A percentile compares a stretch with the other conserved stretches of the same genome.
Conservation (phyloP, 139 green algal genomes). For the Volvox reticuliferus region DNA sequence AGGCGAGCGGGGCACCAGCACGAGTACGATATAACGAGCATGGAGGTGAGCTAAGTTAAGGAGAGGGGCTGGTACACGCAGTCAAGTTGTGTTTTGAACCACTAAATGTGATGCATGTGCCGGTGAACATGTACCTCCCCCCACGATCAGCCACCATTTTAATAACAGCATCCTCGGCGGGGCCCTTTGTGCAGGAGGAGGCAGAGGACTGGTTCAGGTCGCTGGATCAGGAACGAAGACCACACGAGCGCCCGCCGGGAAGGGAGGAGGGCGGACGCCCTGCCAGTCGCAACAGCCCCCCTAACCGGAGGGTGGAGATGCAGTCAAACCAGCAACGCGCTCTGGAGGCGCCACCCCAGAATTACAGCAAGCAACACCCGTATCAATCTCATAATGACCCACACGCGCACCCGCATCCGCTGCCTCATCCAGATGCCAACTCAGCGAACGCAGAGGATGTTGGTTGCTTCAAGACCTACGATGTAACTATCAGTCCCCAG, state of each 20-base stretch:
- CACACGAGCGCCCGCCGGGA: not conserved
- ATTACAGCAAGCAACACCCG: not conserved
- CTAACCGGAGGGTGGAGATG: not conserved
- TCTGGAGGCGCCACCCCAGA: not conserved
- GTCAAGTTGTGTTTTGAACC: not conserved
- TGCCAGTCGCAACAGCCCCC: not conserved
- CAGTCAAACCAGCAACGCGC: not conserved
- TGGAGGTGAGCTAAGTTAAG: not conserved
- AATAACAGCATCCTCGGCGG: no score
- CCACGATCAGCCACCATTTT: not conserved
- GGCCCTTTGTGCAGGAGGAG: conserved; percentile 33
- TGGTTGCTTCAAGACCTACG: not conserved
- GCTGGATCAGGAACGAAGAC: not conserved
- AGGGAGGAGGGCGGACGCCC: not conserved
- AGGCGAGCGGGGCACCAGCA: no score
- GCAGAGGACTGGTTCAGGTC: conserved; percentile 39
- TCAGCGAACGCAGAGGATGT: not conserved
- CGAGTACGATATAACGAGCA: not conserved
- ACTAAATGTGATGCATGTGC: not conserved
- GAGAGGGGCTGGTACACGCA: not conserved
- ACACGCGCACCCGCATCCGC: not conserved
- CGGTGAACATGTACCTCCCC: not conserved
- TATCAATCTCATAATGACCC: no score
- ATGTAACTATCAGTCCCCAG: conserved; percentile 25
- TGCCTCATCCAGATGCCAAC: not conserved